Percentiles rank a stretch among this genome's conserved stretches.
Conservation (phyloP, 352 stramenopile genomes). For the Pythium biforme region DNA sequence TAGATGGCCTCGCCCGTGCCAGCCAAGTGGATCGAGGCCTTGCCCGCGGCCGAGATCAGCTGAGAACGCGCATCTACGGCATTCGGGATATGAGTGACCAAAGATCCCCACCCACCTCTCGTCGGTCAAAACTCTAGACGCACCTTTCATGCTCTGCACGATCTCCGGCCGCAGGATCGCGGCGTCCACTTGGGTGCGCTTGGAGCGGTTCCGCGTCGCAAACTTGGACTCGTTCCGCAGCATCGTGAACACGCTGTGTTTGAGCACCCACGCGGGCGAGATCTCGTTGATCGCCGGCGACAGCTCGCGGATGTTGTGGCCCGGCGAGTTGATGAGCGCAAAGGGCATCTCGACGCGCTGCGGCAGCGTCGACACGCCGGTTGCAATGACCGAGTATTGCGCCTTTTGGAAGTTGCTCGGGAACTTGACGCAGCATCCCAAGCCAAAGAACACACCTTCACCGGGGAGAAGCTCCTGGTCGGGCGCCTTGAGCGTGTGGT, state of each 20-base stretch:
- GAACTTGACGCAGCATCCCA: constrained; percentile 94
- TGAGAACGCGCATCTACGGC: constrained; percentile 20
- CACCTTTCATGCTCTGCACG: constrained; percentile 77
- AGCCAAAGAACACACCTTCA: constrained; percentile 95
- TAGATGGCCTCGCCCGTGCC: constrained; percentile 58
- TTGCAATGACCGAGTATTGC: constrained; percentile 95
- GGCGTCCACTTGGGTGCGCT: constrained; percentile 56
- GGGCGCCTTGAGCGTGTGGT: constrained; percentile 93
- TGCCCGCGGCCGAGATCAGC: constrained; percentile 27
- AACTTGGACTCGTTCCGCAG: constrained; percentile 91
- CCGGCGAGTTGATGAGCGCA: constrained; percentile 68
- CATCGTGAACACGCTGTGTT: constrained; percentile 88
- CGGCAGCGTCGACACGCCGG: constrained; percentile 88
- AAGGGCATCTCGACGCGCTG: constrained; percentile 85
- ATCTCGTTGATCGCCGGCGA: constrained; percentile 85
- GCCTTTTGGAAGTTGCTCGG: constrained; percentile 91
- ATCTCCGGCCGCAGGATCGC: constrained; percentile 74
- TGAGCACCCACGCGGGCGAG: constrained; percentile 89
- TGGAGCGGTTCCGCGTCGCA: constrained; percentile 70
- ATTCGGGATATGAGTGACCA: neutral
- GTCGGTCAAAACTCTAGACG: too few relatives aligned
- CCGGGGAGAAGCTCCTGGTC: constrained; percentile 91
- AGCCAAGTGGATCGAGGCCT: constrained; percentile 34
- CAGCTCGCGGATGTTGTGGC: constrained; percentile 73
- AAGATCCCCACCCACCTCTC: too few relatives aligned